Base-by-base conservation (phyloP, 108 stramenopile species). In the Parietichytrium sp. region DNA sequence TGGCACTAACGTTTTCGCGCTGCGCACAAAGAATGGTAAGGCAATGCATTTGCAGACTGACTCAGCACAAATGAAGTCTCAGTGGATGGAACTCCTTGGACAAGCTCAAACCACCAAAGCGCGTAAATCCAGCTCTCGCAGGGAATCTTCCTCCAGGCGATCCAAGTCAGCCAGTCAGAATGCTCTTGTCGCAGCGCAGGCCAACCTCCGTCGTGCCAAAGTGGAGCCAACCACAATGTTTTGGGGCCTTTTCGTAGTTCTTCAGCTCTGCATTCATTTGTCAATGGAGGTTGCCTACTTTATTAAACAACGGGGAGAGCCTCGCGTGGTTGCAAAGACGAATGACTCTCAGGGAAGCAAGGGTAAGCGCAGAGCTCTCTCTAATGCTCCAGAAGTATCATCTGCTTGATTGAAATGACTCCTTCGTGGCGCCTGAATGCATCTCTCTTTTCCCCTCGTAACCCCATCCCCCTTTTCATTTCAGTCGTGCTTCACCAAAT, bases 251-350 rank as follows among this genome's bases (percentile, higher is more conserved):
- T 72, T 72, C 6, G 61, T 72, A 10, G 6, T 72, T 10, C 13
- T 72, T 15, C 61, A 72, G 42, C 38, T 72, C 61, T 72, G 61
- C 38, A 45, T 72, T 7, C 20, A 72, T 33, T 72, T 72, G 10
- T 72, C 38, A n/a, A 45, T 45, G 61, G 61, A 36, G 33, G 6
- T 72, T 42, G 38, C 45, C 61, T 45, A 72, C 33, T 33, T 27
- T 1, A 45, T 72, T 27, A n/a, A n/a, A n/a, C n/a, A n/a, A n/a
- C n/a, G n/a, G n/a, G n/a, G n/a, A n/a, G n/a, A n/a, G n/a, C n/a
- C n/a, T n/a, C n/a, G n/a, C n/a, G n/a, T n/a, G n/a, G n/a, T n/a
- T n/a, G n/a, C n/a, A n/a, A n/a, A n/a, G n/a, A n/a, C n/a, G n/a
- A n/a, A n/a, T n/a, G n/a, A n/a, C 72, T n/a, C n/a, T n/a, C n/a